Evolutionary conservation across 495 filamentous ascomycete genomes (phyloP), one percentile per base, ranked within the genome.

Genomic region (Neurospora tetrasperma): DNA sequence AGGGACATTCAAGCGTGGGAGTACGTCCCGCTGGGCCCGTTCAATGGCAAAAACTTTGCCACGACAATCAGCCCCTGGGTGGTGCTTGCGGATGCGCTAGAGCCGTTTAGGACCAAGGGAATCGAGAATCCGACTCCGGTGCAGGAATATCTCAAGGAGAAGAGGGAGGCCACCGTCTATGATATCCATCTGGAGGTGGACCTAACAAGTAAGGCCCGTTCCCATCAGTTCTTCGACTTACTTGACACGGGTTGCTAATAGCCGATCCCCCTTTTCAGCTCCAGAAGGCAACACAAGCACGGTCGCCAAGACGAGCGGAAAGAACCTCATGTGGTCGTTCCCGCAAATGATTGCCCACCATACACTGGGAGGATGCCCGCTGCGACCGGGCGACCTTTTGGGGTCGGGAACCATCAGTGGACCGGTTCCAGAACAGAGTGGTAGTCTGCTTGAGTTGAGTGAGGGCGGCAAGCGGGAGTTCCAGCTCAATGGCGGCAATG

Each of bases 301-400:
- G 2, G 89, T 97, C 71, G 84, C 86, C 3, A 83, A 82, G 38
- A 92, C 89, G 54, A 92, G 86, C 72, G 87, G 89, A 11, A 86
- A 83, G 73, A 88, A 97, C 79, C 87, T 98, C 39, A 87, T 98
- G 27, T 98, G 89, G 86, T 97, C 93, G 0, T 98, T 97, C 83
- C 88, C 92, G 16, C 95, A 98, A 82, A 97, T 98, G 93, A 85
- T 98, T 44, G 90, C 95, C 0, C 95, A 98, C 79, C 95, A 98
- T 79, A 90, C 92, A 7, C 86, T 95, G 66, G 92, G 90, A 2
- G 95, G 95, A 31, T 98, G 95, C 80, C 89, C 91, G 18, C 79
- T 98, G 84, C 87, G 89, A 48, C 85, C 91, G 0, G 95, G 95
- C 43, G 95, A 98, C 76, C 82, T 98, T 70, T 80, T 98, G 2